phyloP scores from a whole-genome alignment of 2,329 filamentous ascomycete species.

The Nemania abortiva region DNA sequence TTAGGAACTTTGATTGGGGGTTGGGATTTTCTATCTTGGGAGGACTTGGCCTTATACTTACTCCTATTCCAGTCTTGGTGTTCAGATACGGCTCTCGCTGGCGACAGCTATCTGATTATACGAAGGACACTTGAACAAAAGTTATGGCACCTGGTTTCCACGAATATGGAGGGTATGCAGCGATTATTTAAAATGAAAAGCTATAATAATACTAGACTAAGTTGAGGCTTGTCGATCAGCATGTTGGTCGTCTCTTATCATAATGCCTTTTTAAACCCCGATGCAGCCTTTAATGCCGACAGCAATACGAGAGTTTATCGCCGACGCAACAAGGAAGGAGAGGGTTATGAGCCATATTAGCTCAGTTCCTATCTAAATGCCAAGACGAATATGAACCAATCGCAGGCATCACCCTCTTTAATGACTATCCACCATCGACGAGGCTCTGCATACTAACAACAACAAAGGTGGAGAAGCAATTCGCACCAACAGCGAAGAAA shows the following conservation, averaged over 20 bases:
- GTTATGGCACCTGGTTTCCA: neutral
- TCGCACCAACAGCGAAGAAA: neutral
- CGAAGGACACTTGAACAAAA: slow-evolving; percentile 52
- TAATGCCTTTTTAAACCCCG: neutral
- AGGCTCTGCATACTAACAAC: neutral
- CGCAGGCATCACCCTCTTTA: neutral
- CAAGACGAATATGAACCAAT: neutral
- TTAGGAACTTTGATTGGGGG: slow-evolving; percentile 63
- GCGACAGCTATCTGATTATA: slow-evolving; percentile 64
- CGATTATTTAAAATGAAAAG: neutral
- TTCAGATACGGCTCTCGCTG: slow-evolving; percentile 64
- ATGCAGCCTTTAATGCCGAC: neutral
- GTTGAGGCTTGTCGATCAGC: neutral
- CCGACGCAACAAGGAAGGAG: neutral
- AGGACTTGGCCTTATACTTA: slow-evolving; percentile 56
- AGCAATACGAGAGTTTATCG: neutral
- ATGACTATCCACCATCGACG: neutral
- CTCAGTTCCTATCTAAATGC: neutral
- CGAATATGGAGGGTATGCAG: neutral
- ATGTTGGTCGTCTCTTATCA: neutral
- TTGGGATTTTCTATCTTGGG: slow-evolving; percentile 63
- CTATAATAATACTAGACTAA: neutral
- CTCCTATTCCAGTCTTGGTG: slow-evolving; percentile 64
- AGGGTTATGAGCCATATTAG: neutral
- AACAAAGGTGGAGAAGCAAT: slow-evolving; percentile 2